These are phyloP conservation scores for Lenwebbia sp. DNA, from an alignment of 345 rosid species.

Conservation along the genomic window DNA sequence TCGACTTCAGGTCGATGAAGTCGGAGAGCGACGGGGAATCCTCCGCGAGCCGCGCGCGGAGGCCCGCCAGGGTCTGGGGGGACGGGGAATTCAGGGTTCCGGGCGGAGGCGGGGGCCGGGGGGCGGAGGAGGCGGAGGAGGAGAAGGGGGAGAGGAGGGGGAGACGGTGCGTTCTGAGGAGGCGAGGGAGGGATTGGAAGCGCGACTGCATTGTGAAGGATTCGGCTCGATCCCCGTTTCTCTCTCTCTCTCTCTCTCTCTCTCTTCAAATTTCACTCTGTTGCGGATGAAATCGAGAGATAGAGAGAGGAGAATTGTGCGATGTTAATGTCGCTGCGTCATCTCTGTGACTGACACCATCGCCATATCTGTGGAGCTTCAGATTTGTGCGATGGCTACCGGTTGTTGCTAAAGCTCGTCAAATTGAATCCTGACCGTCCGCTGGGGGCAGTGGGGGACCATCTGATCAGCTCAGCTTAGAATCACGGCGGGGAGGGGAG, in stretches of 20 bases:
- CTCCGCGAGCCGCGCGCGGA: conserved; percentile 73
- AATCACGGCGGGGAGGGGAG: background rate
- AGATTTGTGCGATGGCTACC: background rate
- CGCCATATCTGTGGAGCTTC: background rate
- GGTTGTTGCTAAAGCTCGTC: background rate
- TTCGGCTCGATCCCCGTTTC: background rate
- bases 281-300: background rate
- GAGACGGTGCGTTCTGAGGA: conserved; percentile 5
- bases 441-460: background rate
- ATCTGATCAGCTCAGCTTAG: background rate
- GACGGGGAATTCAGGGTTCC: conserved; percentile 4
- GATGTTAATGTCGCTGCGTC: background rate
- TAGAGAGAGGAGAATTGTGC: background rate
- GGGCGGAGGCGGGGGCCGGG: background rate
- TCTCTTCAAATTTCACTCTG: background rate
- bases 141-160: conserved; percentile 10
- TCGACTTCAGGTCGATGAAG: conserved; percentile 34
- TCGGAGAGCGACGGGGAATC: conserved; percentile 65
- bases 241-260: background rate
- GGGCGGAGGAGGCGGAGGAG: conserved; percentile 26
- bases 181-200: conserved; percentile 18
- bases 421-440: background rate
- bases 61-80: conserved; percentile 53
- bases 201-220: conserved; percentile 16
- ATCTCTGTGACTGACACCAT: background rate